Base-by-base conservation (phyloP, 192 early-diverging fungal species). In the Kickxella alabastrina region DNA sequence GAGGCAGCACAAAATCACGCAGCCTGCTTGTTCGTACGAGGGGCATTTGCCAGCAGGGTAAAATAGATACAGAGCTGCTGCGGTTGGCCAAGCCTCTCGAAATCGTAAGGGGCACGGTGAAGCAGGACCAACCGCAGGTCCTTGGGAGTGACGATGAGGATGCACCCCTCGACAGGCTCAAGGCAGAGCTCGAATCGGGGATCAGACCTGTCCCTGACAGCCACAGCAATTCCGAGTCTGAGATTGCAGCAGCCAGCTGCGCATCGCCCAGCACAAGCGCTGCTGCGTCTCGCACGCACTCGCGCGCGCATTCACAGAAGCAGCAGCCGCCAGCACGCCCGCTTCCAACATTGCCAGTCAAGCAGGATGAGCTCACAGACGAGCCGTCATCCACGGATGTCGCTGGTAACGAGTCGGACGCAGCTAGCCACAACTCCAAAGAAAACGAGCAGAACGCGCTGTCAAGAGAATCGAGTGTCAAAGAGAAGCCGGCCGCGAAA, bases 131-230 rank as follows among this genome's bases (percentile, higher is more conserved):
- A 1, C 15, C 27, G 15, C 22, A 47, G 42, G 31, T 32, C 12
- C 21, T 15, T 43, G 35, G 35, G 27, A 46, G 62, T 27, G 54
- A 57, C 34, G 65, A 70, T 23, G 70, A 74, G 43, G 70, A 74
- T 50, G 62, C 63, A 35, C 70, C 70, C 12, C 63, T 74, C 24
- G 47, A 74, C 32, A 24, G 49, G 42, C 54, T 74, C 29, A 52
- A 66, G 54, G 63, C 54, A 3, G 63, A 65, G 23, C 70, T 74
- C 10, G 50, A 47, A 23, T 46, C 63, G 4, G 70, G 51, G 9
- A 27, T 27, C 14, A 34, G 36, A 19, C 18, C 58, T 2, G 50
- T 39, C 18, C 43, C 43, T 5, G 41, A 39, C 7, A 22, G 18
- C 34, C 32, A 12, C 3, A 23, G 27, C 2, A 12, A 29, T 12